These are phyloP conservation scores for Porpolomopsis calyptriformis DNA, from an alignment of 768 basidiomycete genomes.

Conservation along the genomic window DNA sequence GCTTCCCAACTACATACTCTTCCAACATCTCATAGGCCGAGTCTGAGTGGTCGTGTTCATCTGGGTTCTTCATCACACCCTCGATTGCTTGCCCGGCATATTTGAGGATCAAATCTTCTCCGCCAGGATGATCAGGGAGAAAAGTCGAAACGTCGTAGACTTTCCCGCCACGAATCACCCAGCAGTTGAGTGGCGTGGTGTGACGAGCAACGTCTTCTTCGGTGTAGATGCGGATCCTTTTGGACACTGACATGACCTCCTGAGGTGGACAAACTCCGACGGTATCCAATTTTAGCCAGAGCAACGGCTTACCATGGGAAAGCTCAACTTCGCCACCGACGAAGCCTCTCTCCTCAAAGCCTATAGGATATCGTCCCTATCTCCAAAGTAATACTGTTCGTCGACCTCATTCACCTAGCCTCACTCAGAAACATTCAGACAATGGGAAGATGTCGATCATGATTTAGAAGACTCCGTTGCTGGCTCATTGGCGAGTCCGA, in stretches of 20 bases:
- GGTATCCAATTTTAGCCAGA: no score
- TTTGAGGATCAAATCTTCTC: slow-evolving; percentile 79
- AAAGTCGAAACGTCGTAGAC: slow-evolving; percentile 89
- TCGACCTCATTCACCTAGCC: background rate
- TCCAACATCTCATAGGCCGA: slow-evolving; percentile 87
- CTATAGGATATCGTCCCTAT: slow-evolving; percentile 71
- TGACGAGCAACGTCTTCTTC: slow-evolving; percentile 64
- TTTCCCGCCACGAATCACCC: slow-evolving; percentile 70
- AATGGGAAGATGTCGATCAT: slow-evolving; percentile 88
- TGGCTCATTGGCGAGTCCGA: slow-evolving; percentile 49
- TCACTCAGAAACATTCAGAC: slow-evolving; percentile 28
- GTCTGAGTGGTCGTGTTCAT: slow-evolving; percentile 82
- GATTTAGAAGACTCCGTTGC: slow-evolving; percentile 71
- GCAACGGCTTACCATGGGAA: no score
- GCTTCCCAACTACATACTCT: slow-evolving; percentile 74
- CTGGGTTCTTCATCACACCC: slow-evolving; percentile 65
- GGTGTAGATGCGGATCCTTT: slow-evolving; percentile 64
- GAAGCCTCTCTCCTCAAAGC: slow-evolving; percentile 78
- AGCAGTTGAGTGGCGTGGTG: slow-evolving; percentile 53
- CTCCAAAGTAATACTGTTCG: slow-evolving; percentile 49
- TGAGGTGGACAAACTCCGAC: no score
- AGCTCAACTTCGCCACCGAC: slow-evolving; percentile 61
- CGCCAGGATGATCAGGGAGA: slow-evolving; percentile 84
- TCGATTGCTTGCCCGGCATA: slow-evolving; percentile 81
- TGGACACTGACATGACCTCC: no score